Base-by-base conservation (phyloP, 1,139 yeast genomes). In the Lodderomyces jiufengensis region DNA sequence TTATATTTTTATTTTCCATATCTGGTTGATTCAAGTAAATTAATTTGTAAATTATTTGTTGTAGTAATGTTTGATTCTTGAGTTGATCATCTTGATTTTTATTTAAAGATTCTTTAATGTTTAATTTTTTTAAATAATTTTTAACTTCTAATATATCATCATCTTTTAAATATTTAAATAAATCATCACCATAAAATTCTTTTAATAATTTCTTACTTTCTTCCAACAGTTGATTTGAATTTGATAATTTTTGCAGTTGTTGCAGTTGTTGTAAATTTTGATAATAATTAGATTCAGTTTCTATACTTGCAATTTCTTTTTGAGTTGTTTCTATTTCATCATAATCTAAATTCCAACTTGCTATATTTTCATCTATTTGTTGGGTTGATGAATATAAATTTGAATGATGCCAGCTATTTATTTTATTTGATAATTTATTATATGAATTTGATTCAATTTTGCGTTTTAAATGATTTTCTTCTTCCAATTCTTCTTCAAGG, bases 301-400 rank as follows among this genome's bases (percentile, higher is more conserved):
- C n/a, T n/a, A n/a, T n/a, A n/a, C n/a, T n/a, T n/a, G n/a, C n/a
- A n/a, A n/a, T n/a, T n/a, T n/a, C n/a, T n/a, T n/a, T n/a, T n/a
- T n/a, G n/a, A n/a, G 11, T 20, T 30, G 16, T 29, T 26, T 23
- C 31, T 33, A 11, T 21, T 13, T 24, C 32, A 21, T 31, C 55
- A 41, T 65, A 73, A 44, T 68, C 73, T 40, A 69, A 51, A 45
- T 68, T 68, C 74, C 74, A 69, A 34, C 69, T 62, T 11, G 75
- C 75, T 4, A 61, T 56, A 45, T 68, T 67, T 42, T 69, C 75
- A 41, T 66, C 70, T 5, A 63, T 54, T 12, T 5, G 13, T 18
- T 26, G 35, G 11, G 22, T 26, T 15, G 27, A 14, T 10, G 32
- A 23, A 9, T 36, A 27, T 12, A 40, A 35, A 27, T 43, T 46